phyloP scores from a whole-genome alignment of 129 eudicot genomes.

The Logfia minima region DNA sequence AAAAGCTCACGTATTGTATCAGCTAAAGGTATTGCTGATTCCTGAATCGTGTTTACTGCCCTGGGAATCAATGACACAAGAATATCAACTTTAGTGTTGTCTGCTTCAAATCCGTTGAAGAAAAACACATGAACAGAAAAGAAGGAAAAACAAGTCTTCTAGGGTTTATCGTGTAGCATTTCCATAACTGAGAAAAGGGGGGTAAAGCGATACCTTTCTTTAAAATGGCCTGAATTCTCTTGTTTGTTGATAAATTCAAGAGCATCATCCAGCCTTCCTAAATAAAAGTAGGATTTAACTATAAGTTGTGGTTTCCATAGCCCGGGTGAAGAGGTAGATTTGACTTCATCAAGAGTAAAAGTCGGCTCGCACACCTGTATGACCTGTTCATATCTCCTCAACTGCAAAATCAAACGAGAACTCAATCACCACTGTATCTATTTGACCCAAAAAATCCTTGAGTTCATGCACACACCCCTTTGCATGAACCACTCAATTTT shows the following conservation, averaged over 20 bases:
- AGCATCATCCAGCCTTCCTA: conserved; percentile 89
- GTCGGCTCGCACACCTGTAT: conserved; percentile 72
- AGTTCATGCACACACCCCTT: neutral
- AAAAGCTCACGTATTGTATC: conserved; percentile 61
- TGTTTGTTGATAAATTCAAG: conserved; percentile 64
- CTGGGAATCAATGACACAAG: conserved; percentile 37
- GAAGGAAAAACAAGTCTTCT: neutral
- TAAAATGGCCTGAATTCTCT: conserved; percentile 40
- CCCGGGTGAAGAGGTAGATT: conserved; percentile 24
- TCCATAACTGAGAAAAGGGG: neutral
- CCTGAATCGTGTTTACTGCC: conserved; percentile 40
- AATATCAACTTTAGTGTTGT: neutral
- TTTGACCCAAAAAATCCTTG: neutral
- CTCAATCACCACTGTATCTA: neutral
- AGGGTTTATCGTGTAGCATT: neutral
- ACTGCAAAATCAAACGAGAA: conserved; percentile 44
- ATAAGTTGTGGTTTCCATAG: conserved; percentile 50
- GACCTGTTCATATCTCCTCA: conserved; percentile 73
- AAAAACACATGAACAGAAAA: neutral
- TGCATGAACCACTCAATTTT: neutral
- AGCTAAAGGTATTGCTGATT: conserved; percentile 61
- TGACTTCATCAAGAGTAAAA: conserved; percentile 44
- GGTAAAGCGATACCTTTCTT: conserved; percentile 40
- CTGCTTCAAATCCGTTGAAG: neutral
- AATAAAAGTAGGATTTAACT: conserved; percentile 59